Percentiles rank a stretch among this genome's conserved stretches.
Conservation (phyloP, 169 alveolate genomes). For the Plasmodium inui region DNA sequence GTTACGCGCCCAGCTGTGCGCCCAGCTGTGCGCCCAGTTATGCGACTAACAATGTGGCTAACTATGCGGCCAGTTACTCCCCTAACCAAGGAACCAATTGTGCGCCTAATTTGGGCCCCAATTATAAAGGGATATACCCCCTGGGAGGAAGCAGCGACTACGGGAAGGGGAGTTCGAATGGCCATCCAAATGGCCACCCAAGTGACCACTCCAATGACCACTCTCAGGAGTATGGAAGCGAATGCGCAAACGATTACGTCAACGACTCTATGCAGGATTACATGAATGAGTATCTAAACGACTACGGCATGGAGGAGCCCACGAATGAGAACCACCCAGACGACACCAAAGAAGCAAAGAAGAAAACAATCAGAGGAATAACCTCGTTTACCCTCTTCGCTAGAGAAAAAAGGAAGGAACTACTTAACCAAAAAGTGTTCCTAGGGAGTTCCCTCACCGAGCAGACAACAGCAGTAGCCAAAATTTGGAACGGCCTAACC, state of each 20-base stretch:
- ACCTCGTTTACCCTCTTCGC: slow-evolving; percentile 68
- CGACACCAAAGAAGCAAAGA: slow-evolving; percentile 19
- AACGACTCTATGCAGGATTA: neutral
- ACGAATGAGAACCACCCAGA: neutral
- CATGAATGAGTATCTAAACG: slow-evolving; percentile 7
- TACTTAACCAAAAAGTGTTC: slow-evolving; percentile 40
- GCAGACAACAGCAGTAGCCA: slow-evolving; percentile 73
- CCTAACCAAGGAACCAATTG: neutral
- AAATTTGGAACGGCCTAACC: slow-evolving; percentile 63
- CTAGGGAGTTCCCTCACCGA: slow-evolving; percentile 66
- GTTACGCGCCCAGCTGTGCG: neutral
- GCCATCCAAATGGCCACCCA: neutral
- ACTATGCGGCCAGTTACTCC: neutral
- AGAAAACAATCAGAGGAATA: slow-evolving; percentile 44
- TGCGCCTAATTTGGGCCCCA: neutral
- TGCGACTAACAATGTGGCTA: neutral
- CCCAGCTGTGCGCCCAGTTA: neutral
- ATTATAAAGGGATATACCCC: neutral
- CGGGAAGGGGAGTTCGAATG: neutral
- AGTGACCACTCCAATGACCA: neutral
- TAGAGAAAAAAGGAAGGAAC: slow-evolving; percentile 67
- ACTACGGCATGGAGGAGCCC: neutral
- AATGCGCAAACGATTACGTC: neutral
- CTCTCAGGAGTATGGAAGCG: neutral
- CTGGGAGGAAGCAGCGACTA: neutral